Percentiles rank a stretch among this genome's conserved stretches.
Evolutionary conservation across 2,329 filamentous ascomycete genomes (phyloP).

Genomic region (Tolypocladium endophyticum): DNA sequence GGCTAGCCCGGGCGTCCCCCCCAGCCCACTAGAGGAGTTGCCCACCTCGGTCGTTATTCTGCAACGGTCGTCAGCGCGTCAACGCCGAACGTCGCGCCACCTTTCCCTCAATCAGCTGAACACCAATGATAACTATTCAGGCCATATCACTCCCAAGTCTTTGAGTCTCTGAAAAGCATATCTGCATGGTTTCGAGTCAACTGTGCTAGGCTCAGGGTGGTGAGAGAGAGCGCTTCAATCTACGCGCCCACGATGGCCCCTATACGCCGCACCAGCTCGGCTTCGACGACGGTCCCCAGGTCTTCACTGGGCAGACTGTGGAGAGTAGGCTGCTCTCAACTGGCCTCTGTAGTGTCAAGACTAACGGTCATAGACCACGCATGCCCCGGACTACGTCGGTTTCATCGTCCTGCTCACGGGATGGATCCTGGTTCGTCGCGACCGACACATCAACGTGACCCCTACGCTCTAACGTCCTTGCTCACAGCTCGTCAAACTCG

Average conservation of each 20-base stretch:
- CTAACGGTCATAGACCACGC: slow-evolving; percentile 49
- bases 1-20: too few species aligned
- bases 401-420: slow-evolving; percentile 57
- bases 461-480: not conserved
- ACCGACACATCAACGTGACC: not conserved
- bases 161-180: not conserved
- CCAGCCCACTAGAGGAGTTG: too few species aligned
- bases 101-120: not conserved
- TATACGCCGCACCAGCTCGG: slow-evolving; percentile 6
- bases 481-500: slow-evolving; percentile 20
- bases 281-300: slow-evolving; percentile 9
- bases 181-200: not conserved
- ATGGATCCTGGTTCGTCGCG: slow-evolving; percentile 47
- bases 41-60: too few species aligned
- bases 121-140: not conserved
- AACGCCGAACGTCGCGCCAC: not conserved
- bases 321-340: slow-evolving; percentile 25
- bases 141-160: too few species aligned
- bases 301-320: slow-evolving; percentile 31
- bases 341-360: not conserved
- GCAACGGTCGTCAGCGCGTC: not conserved
- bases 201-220: not conserved
- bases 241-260: slow-evolving; percentile 13
- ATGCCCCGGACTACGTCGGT: slow-evolving; percentile 81
- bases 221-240: not conserved